These are phyloP conservation scores for Bassia scoparia DNA, from an alignment of 148 eudicot species.

Conservation along the genomic window DNA sequence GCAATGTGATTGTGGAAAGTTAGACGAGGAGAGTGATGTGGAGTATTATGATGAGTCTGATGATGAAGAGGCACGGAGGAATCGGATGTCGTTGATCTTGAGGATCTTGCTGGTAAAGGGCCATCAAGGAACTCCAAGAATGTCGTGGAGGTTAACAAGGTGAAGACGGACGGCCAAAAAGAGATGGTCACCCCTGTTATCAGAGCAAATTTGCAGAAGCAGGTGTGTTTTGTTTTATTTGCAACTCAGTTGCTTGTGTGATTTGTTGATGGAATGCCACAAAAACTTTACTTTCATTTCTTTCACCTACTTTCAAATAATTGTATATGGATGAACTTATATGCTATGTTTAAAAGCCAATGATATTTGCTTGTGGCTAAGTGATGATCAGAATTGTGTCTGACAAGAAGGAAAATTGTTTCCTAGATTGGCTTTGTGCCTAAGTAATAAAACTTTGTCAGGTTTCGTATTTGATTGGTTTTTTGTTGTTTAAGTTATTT, in stretches of 20 bases:
- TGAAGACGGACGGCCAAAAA: conserved; percentile 45
- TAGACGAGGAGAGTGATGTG: conserved; percentile 33
- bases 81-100: conserved; percentile 67
- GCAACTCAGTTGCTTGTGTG: background rate
- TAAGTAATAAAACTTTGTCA: too few species aligned
- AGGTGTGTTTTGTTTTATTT: conserved; percentile 48
- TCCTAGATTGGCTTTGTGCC: too few species aligned
- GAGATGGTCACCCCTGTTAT: conserved; percentile 95
- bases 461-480: too few species aligned
- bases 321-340: background rate
- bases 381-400: background rate
- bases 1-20: conserved; percentile 18
- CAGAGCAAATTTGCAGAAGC: conserved; percentile 79
- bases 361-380: background rate
- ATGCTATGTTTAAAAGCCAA: background rate
- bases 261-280: background rate
- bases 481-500: background rate
- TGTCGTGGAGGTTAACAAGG: conserved; percentile 42
- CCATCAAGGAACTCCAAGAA: conserved; percentile 53
- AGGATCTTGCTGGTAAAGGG: conserved; percentile 88
- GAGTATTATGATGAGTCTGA: conserved; percentile 40
- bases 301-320: background rate
- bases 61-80: conserved; percentile 42
- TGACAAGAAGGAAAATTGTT: background rate
- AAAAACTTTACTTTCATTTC: background rate